These are phyloP conservation scores for Phytophthora ohioensis DNA, from an alignment of 352 stramenopile genomes.

Conservation along the genomic window DNA sequence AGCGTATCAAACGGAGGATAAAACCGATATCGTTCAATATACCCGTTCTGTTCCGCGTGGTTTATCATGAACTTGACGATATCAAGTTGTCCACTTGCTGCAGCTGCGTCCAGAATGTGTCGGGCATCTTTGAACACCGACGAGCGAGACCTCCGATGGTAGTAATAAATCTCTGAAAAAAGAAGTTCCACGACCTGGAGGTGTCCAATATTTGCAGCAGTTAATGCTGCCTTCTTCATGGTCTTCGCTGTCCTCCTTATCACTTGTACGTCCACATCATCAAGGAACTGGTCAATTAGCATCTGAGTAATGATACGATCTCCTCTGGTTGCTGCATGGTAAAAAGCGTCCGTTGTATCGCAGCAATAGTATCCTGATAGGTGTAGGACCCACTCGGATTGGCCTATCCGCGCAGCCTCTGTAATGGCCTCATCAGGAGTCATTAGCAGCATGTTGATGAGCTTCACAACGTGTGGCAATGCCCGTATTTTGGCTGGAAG, in stretches of 20 bases:
- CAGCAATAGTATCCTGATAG: too few species aligned
- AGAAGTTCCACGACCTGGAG: background rate
- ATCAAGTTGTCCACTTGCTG: background rate
- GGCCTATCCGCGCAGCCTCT: too few species aligned
- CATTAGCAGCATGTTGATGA: too few species aligned
- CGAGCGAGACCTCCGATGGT: background rate
- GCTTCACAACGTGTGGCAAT: too few species aligned
- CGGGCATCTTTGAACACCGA: background rate
- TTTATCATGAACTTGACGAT: background rate
- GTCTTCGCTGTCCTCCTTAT: background rate
- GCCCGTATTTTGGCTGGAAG: too few species aligned
- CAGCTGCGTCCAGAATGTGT: background rate
- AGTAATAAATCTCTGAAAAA: slow-evolving; percentile 1
- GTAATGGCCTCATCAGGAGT: too few species aligned
- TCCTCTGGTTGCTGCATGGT: too few species aligned
- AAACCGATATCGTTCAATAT: background rate
- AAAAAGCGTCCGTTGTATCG: too few species aligned
- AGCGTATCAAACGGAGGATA: background rate
- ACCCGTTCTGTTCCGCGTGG: background rate
- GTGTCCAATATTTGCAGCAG: background rate
- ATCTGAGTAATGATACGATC: background rate
- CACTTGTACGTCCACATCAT: background rate
- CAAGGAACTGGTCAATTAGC: background rate
- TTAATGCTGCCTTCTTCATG: too few species aligned
- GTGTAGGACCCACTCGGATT: too few species aligned